Evolutionary conservation across 2,329 filamentous ascomycete species (phyloP).

Genomic region (Triangularia setosa): DNA sequence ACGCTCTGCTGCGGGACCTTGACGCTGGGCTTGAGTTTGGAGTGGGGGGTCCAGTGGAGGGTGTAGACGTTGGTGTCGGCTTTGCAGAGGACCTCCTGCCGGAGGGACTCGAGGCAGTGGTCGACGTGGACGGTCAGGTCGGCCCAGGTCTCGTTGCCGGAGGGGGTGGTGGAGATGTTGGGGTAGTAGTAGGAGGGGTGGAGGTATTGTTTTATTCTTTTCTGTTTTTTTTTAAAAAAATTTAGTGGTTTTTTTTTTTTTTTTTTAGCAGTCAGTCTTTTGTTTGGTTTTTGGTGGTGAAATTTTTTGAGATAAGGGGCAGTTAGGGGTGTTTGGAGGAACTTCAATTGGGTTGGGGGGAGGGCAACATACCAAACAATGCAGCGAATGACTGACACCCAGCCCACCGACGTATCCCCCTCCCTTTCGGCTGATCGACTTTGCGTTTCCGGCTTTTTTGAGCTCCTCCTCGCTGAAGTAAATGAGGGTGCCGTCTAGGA

Average conservation of each 20-base stretch:
- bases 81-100: constrained; percentile 10
- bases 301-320: no score
- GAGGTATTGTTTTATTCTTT: constrained; percentile 18
- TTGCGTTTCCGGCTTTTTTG: constrained; percentile 7
- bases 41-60: constrained; percentile 12
- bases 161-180: background rate
- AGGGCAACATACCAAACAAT: constrained; percentile 10
- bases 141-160: constrained; percentile 7
- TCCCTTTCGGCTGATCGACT: constrained; percentile 8
- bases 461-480: constrained; percentile 11
- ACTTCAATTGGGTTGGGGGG: no score
- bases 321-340: background rate
- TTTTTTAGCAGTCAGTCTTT: no score
- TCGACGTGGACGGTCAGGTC: constrained; percentile 14
- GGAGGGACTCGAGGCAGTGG: constrained; percentile 16
- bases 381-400: constrained; percentile 12
- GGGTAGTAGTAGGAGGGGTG: constrained; percentile 13
- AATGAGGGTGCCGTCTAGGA: constrained; percentile 14
- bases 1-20: constrained; percentile 10
- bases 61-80: constrained; percentile 15
- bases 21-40: constrained; percentile 9
- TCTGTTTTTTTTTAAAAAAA: constrained; percentile 2
- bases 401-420: constrained; percentile 15
- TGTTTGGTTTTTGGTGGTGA: no score
- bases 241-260: no score